Evolutionary conservation across 192 early-diverging fungal species (phyloP).

Genomic region (Dissophora ornata): DNA sequence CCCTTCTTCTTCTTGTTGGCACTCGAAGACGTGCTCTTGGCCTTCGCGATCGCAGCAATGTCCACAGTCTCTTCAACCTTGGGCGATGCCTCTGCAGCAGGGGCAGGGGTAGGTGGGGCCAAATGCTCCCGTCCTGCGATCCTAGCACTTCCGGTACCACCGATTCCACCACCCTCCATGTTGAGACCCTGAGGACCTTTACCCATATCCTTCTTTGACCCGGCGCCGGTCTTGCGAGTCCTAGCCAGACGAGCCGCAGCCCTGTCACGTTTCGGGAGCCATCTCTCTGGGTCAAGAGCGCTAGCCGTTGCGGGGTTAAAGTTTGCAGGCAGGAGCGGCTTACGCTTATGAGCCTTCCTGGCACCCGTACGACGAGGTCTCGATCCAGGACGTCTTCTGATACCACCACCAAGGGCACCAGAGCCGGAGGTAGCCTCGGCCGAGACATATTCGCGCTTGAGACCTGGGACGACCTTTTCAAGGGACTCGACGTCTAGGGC

Average conservation of each 20-base stretch:
- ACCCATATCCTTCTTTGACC: constrained; percentile 52
- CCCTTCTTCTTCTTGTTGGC: constrained; percentile 57
- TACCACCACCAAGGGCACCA: constrained; percentile 11
- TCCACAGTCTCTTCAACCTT: constrained; percentile 26
- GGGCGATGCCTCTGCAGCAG: constrained; percentile 1
- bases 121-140: constrained; percentile 62
- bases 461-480: constrained; percentile 65
- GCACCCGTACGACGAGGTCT: constrained; percentile 39
- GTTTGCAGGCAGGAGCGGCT: constrained; percentile 66
- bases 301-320: constrained; percentile 56
- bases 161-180: constrained; percentile 74
- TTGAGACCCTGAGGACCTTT: constrained; percentile 74
- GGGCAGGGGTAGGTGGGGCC: constrained; percentile 10
- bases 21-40: constrained; percentile 29
- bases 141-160: constrained; percentile 78
- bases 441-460: constrained; percentile 64
- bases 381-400: constrained; percentile 14
- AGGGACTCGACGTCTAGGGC: constrained; percentile 65
- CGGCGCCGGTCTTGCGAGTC: constrained; percentile 67
- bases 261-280: constrained; percentile 76
- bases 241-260: constrained; percentile 64
- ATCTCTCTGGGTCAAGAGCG: constrained; percentile 75
- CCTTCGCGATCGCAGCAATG: constrained; percentile 25
- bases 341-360: constrained; percentile 65
- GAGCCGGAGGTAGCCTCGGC: neutral